Base-by-base conservation (phyloP, 129 eudicot species). In the Gnaphalium uliginosum region DNA sequence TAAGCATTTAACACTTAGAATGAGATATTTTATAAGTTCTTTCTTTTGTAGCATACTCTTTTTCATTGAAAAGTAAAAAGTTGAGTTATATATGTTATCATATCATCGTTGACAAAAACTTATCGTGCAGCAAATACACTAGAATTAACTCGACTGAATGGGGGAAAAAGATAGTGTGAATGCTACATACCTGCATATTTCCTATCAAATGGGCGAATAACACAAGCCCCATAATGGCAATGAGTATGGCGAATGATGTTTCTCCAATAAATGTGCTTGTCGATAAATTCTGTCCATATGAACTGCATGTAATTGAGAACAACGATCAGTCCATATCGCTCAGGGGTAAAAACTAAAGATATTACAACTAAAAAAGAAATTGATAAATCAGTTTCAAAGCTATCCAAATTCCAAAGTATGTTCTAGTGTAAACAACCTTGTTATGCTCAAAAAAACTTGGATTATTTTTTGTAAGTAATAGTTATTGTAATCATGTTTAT, bases 191-290 rank as follows among this genome's bases (percentile, higher is more conserved):
- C 98, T 90, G 98, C 98, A 94, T 94, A 79, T 94, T 94, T 78
- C 98, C 98, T 51, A 94, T 94, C 27, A 94, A 82, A 78, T 86
- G 98, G 23, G 98, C 91, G 77, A 94, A 94, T 37, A 94, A 70
- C 35, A 94, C 98, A 8, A 94, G 92, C 37, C 98, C 98, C 81
- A 87, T 51, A 62, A 94, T 89, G 73, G 96, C 90, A 58, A 94
- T 94, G 71, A 90, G 86, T 73, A 88, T 90, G 71, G 93, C 92
- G 75, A 89, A 94, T 24, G 84, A 57, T 10, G 96, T 90, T 79
- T 94, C 98, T 26, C 93, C 89, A 9, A 90, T 81, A 76, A 78
- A 90, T 26, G 96, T 94, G 85, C 96, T 94, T 65, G 98, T 87
- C 10, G 85, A 53, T 84, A 94, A 77, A 65, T 77, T 81, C 81